Conservation (phyloP, 495 filamentous ascomycete genomes). For the Aspergillus ostianus region DNA sequence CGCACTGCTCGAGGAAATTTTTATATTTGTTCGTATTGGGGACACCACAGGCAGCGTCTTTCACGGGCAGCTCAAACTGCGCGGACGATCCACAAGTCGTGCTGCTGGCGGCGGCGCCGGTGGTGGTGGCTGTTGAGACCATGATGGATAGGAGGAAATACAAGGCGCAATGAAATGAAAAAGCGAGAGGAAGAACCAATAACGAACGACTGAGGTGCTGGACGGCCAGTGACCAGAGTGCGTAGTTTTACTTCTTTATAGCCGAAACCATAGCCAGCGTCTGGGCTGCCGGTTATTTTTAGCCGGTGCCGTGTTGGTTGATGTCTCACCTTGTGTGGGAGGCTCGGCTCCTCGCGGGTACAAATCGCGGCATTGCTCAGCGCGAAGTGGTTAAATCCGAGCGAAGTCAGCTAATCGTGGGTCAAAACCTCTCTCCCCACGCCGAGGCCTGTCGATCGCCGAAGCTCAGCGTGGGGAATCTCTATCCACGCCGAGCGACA, state of each 20-base stretch:
- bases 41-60: slow-evolving; percentile 21
- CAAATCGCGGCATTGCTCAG: too few relatives aligned
- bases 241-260: not conserved
- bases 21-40: slow-evolving; percentile 19
- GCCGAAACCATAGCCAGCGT: not conserved
- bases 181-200: not conserved
- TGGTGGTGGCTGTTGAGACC: slow-evolving; percentile 7
- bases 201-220: not conserved
- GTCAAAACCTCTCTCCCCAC: too few relatives aligned
- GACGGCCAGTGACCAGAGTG: not conserved
- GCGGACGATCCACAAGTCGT: slow-evolving; percentile 12
- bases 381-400: too few relatives aligned
- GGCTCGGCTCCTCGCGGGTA: too few relatives aligned
- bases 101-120: slow-evolving; percentile 1
- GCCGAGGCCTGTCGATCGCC: too few relatives aligned
- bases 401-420: too few relatives aligned
- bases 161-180: not conserved
- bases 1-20: slow-evolving; percentile 11
- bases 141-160: not conserved
- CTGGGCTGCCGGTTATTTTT: not conserved
- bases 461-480: too few relatives aligned
- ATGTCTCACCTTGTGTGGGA: too few relatives aligned
- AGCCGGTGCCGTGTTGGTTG: not conserved
- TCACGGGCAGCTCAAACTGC: slow-evolving; percentile 20
- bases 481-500: too few relatives aligned